These are phyloP conservation scores for Leishmania major DNA, from an alignment of 208 protist species.

Conservation along the genomic window DNA sequence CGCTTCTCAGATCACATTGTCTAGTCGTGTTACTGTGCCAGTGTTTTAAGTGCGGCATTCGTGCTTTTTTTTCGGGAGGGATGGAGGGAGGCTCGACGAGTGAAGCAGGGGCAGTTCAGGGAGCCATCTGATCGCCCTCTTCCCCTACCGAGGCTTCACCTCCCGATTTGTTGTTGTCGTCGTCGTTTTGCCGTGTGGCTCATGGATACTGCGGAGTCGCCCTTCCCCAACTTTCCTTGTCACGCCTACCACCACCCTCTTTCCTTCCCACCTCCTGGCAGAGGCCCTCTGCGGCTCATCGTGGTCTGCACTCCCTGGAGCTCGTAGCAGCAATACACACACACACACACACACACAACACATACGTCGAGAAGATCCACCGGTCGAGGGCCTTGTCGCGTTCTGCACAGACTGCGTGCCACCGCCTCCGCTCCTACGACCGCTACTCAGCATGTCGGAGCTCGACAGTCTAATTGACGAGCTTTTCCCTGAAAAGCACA, in stretches of 20 bases:
- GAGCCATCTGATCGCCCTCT: neutral
- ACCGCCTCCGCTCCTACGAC: constrained; percentile 7
- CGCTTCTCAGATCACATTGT: too few relatives aligned
- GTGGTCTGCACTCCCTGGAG: neutral
- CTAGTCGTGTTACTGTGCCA: neutral
- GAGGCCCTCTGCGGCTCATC: neutral
- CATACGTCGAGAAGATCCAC: neutral
- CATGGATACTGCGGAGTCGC: neutral
- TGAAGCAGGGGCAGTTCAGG: neutral
- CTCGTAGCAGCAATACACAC: neutral
- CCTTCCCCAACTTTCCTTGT: neutral
- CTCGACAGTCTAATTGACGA: constrained; percentile 80
- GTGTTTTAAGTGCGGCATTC: neutral
- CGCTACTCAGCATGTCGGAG: constrained; percentile 20
- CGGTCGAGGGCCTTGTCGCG: neutral
- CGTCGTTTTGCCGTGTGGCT: neutral
- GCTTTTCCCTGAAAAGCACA: constrained; percentile 53
- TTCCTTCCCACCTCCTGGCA: neutral
- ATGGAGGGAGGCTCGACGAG: too few relatives aligned
- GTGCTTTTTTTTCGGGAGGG: neutral
- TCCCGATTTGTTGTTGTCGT: neutral
- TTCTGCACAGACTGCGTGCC: neutral
- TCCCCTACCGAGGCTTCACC: neutral
- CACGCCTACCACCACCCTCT: neutral
- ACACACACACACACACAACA: neutral